Base-by-base conservation (phyloP, 2,329 filamentous ascomycete genomes). In the Apiospora hydei region DNA sequence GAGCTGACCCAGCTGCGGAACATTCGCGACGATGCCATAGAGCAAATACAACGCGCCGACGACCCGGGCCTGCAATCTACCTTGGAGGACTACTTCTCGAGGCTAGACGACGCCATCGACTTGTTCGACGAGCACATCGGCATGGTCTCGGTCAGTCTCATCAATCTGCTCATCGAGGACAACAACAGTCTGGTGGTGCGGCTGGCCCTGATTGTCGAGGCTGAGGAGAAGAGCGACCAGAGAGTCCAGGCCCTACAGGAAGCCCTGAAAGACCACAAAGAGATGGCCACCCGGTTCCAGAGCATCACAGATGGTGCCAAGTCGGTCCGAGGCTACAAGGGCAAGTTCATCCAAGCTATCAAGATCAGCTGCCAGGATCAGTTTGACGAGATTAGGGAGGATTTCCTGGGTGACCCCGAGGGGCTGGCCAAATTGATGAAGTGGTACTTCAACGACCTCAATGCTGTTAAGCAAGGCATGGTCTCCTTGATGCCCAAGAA, bases 381-480 rank as follows among this genome's bases (percentile, higher is more conserved):
- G 78, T 94, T 98, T 77, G 90, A 91, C 16, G 87, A 90, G 72
- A 89, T 91, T 53, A 90, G 91, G 72, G 89, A 93, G 70, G 89
- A 91, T 67, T 98, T 99, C 81, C 84, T 96, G 70, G 93, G 92
- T 49, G 94, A 98, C 79, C 94, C 96, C 0, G 89, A 92, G 69
- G 91, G 90, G 77, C 87, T 99, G 67, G 94, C 97, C 75, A 98
- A 98, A 85, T 91, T 90, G 75, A 90, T 98, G 83, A 93, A 93
- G 79, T 99, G 96, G 96, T 99, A 91, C 83, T 99, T 98, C 85
- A 98, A 98, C 84, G 96, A 99, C 81, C 88, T 99, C 49, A 97
- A 97, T 82, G 95, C 94, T 4, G 96, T 98, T 79, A 95, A 96
- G 82, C 88, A 97, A 74, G 96, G 96, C 79, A 97, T 99, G 94